Evolutionary conservation across 768 basidiomycete genomes (phyloP), one percentile per base, ranked within the genome.

Genomic region (Kwoniella sp.): DNA sequence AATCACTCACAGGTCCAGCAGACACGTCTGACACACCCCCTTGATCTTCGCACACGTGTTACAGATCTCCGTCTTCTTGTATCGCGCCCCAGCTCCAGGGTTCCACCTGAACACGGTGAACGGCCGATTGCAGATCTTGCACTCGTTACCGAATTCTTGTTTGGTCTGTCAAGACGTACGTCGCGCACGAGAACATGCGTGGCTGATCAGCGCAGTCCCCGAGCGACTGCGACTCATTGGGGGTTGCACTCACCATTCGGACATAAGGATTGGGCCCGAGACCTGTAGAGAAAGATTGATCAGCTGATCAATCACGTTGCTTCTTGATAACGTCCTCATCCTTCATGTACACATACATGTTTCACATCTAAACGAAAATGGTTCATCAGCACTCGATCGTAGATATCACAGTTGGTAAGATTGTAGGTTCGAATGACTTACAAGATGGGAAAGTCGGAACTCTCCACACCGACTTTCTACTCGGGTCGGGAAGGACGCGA

Each of bases 61-160:
- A 82, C 93, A 96, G 66, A 97, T 88, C 66, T 96, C 93, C 12
- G 96, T 99, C 65, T 92, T 90, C 85, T 98, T 98, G 87, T 87
- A 97, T 29, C 95, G 88, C 79, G 88, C 89, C 47, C 93, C 95
- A 2, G 88, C 67, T 51, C 96, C 96, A 1, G 96, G 94, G 76
- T 97, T 95, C 96, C 96, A 99, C 45, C 93, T 90, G 83, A 99
- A 99, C 72, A 97, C 90, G 54, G 92, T 95, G 82, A 94, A 95
- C 1, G 92, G 96, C 25, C 96, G 86, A 2, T 93, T 93, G 78
- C 96, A 99, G 58, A 95, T 95, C 65, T 97, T 97, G 82, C 96
- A 99, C 58, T 93, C 93, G 28, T 90, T 86, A 3, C 93, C 96
- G 68, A 90, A 95, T 77, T 93, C 90, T 86, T 98, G 96, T 82